phyloP scores from a whole-genome alignment of 257 asterid genomes.

The Solanum virginianum region DNA sequence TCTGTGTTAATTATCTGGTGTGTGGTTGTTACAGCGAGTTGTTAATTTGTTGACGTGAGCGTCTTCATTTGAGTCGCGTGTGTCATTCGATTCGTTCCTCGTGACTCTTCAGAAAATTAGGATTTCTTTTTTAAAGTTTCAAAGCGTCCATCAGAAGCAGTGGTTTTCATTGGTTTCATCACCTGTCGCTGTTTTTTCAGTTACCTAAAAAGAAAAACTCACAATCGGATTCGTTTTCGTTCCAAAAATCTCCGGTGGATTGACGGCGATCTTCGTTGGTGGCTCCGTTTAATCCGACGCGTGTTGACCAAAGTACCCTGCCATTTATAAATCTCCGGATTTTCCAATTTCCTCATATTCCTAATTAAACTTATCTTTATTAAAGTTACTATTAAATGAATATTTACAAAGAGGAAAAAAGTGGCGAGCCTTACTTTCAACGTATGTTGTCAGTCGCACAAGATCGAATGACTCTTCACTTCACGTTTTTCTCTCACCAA shows the following conservation, averaged over 20 bases:
- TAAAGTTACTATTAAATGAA: not conserved
- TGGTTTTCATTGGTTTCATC: not conserved
- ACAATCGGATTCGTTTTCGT: not conserved
- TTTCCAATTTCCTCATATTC: not conserved
- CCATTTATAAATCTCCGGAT: not conserved
- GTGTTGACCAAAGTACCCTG: slow-evolving; percentile 16
- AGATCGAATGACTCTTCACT: slow-evolving; percentile 22
- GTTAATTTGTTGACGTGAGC: not conserved
- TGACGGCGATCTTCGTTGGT: not conserved
- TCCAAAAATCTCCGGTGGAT: not conserved
- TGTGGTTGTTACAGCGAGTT: not conserved
- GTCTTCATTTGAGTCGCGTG: slow-evolving; percentile 11
- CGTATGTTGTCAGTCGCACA: slow-evolving; percentile 16
- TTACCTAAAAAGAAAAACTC: not conserved
- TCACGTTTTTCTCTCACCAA: slow-evolving; percentile 23
- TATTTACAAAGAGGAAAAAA: not conserved
- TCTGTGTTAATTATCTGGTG: not conserved
- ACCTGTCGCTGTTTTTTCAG: not conserved
- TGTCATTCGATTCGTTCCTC: slow-evolving; percentile 5
- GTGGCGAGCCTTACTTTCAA: slow-evolving; percentile 22
- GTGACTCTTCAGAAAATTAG: slow-evolving; percentile 11
- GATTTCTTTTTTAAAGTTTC: slow-evolving; percentile 22
- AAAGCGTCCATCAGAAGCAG: slow-evolving; percentile 16
- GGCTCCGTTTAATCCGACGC: not conserved
- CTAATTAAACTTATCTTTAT: not conserved